Evolutionary conservation across 352 stramenopile species (phyloP).

Genomic region (Phytophthora tentaculata): DNA sequence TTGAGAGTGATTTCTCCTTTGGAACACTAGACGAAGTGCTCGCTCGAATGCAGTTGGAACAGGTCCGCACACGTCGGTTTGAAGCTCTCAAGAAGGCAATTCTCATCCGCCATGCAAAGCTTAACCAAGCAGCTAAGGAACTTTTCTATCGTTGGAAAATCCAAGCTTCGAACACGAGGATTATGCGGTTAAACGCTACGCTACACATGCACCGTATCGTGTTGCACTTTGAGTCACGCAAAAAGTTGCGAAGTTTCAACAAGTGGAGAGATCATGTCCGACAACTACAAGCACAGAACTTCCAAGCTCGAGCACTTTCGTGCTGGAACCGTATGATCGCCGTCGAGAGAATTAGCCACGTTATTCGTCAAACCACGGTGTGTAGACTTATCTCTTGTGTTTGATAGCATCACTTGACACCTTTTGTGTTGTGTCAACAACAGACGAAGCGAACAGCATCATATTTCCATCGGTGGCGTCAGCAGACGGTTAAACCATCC

Average conservation of each 20-base stretch:
- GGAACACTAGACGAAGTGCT: slow-evolving; percentile 68
- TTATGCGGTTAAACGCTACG: slow-evolving; percentile 41
- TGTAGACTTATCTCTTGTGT: slow-evolving; percentile 1
- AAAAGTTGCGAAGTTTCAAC: slow-evolving; percentile 41
- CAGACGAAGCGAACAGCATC: slow-evolving; percentile 47
- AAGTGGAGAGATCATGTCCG: slow-evolving; percentile 47
- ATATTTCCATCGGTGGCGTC: slow-evolving; percentile 48
- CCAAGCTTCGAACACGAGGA: slow-evolving; percentile 32
- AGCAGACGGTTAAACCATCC: slow-evolving; percentile 5
- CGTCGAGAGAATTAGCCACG: slow-evolving; percentile 58
- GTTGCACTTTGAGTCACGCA: slow-evolving; percentile 41
- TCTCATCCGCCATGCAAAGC: slow-evolving; percentile 56
- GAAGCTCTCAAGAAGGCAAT: slow-evolving; percentile 67
- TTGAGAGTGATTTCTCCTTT: slow-evolving; percentile 50
- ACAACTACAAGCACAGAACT: slow-evolving; percentile 43
- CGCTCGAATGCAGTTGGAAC: slow-evolving; percentile 68
- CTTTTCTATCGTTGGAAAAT: slow-evolving; percentile 56
- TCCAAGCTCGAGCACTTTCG: slow-evolving; percentile 49
- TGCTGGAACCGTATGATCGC: slow-evolving; percentile 78
- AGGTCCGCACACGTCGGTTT: slow-evolving; percentile 66
- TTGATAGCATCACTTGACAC: slow-evolving; percentile 5
- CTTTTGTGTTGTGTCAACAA: not conserved
- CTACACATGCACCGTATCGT: slow-evolving; percentile 52
- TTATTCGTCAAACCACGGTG: slow-evolving; percentile 52
- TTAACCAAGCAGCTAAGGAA: slow-evolving; percentile 38